phyloP scores from a whole-genome alignment of 257 asterid species.

The Fraxinus excelsior region DNA sequence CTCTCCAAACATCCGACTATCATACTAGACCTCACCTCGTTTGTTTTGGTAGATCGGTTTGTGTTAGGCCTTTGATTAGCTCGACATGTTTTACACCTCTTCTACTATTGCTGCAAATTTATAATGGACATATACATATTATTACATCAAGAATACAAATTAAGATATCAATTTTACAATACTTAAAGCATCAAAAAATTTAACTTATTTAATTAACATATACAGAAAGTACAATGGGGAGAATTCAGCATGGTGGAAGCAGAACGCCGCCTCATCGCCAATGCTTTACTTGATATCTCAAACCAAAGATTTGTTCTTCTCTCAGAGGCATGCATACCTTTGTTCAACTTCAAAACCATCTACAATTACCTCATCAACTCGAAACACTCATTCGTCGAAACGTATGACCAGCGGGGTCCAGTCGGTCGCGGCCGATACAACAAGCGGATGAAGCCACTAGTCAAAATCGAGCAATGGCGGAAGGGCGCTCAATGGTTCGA shows the following conservation, averaged over 20 bases:
- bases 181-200: background rate
- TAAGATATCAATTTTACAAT: too few species aligned
- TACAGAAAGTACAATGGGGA: constrained; percentile 63
- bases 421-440: constrained; percentile 75
- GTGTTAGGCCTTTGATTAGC: background rate
- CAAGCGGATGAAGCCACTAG: constrained; percentile 49
- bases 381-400: constrained; percentile 46
- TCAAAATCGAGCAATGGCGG: constrained; percentile 54
- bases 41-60: background rate
- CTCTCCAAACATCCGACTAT: background rate
- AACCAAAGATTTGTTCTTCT: constrained; percentile 75
- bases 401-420: constrained; percentile 53
- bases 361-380: constrained; percentile 54
- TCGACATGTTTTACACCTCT: background rate
- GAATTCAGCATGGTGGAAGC: constrained; percentile 83
- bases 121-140: too few species aligned
- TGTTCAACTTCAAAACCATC: constrained; percentile 59
- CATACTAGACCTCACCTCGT: too few species aligned
- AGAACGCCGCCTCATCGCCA: constrained; percentile 72
- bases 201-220: background rate
- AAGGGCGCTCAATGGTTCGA: constrained; percentile 84
- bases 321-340: constrained; percentile 73
- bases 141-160: too few species aligned
- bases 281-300: constrained; percentile 77
- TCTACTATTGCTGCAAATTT: too few species aligned